These are phyloP conservation scores for Jaminaea rosea DNA, from an alignment of 1,284 basidiomycete species.

Conservation along the genomic window DNA sequence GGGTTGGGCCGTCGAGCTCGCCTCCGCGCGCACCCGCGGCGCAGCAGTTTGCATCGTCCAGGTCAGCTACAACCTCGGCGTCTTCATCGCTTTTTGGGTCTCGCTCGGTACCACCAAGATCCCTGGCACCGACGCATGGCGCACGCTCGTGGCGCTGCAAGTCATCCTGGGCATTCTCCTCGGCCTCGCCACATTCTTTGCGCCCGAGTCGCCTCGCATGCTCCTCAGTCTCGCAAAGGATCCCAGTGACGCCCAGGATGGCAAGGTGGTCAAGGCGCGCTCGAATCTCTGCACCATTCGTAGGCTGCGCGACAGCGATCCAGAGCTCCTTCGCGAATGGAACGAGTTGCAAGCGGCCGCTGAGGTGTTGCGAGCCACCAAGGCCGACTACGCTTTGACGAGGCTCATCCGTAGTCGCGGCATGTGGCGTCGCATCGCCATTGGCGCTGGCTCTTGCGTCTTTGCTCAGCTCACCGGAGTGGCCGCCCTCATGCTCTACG, in stretches of 20 bases:
- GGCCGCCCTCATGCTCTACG: not conserved
- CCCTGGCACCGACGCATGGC: not conserved
- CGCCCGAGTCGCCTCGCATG: not conserved
- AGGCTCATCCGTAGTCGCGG: not conserved
- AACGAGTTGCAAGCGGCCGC: not conserved
- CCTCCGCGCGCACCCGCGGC: not conserved
- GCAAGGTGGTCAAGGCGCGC: not conserved
- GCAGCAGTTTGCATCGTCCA: slow-evolving; percentile 1
- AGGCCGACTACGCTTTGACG: not conserved
- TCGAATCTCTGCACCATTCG: not conserved
- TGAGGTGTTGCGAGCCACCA: not conserved
- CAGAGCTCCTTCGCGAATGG: not conserved
- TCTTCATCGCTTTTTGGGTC: not conserved
- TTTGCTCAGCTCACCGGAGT: not conserved
- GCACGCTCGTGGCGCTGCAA: not conserved
- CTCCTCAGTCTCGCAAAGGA: not conserved
- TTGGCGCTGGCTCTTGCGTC: not conserved
- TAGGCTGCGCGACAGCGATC: not conserved
- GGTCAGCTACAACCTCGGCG: not conserved
- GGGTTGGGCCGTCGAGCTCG: not conserved
- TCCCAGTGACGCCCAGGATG: not conserved
- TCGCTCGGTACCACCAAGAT: not conserved
- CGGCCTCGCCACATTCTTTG: not conserved
- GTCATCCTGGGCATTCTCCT: not conserved
- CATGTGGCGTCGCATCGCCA: not conserved